Base-by-base conservation (phyloP, 805 yeast species). In the Hanseniaspora meyeri region DNA sequence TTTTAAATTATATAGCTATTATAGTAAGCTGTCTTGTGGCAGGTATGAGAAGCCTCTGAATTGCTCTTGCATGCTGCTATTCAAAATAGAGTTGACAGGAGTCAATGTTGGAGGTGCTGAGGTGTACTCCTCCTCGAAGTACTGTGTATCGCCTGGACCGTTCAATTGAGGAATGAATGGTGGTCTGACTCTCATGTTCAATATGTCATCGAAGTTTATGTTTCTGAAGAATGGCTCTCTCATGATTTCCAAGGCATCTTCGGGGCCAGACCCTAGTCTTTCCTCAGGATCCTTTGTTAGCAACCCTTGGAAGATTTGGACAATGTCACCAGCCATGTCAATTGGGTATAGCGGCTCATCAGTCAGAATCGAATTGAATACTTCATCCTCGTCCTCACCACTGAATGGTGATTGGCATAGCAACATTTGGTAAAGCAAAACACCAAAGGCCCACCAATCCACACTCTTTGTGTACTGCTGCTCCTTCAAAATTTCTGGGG, bases 391-490 rank as follows among this genome's bases (percentile, higher is more conserved):
- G 66, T 87, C 95, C 62, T 90, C 96, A 62, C 99, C 98, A 62
- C 91, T 84, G 72, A 93, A 93, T 39, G 99, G 99, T 8, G 96
- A 87, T 70, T 91, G 95, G 53, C 96, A 93, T 58, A 93, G 76
- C 57, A 93, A 75, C 99, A 93, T 93, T 71, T 93, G 98, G 70
- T 91, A 93, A 61, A 93, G 74, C 61, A 93, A 76, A 32, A 93
- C 97, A 58, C 99, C 99, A 75, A 90, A 88, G 1, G 98, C 97
- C 98, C 98, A 93, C 98, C 98, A 93, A 71, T 93, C 99, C 55
- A 93, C 98, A 42, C 93, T 85, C 65, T 95, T 81, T 54, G 89
- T 93, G 65, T 93, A 93, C 59, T 83, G 85, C 69, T 90, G 95
- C 55, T 93, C 97, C 61, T 87, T 83, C 65, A 93, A 75, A 62